Conservation (phyloP, 306 rosid species). For the Ormosia semicastrata region DNA sequence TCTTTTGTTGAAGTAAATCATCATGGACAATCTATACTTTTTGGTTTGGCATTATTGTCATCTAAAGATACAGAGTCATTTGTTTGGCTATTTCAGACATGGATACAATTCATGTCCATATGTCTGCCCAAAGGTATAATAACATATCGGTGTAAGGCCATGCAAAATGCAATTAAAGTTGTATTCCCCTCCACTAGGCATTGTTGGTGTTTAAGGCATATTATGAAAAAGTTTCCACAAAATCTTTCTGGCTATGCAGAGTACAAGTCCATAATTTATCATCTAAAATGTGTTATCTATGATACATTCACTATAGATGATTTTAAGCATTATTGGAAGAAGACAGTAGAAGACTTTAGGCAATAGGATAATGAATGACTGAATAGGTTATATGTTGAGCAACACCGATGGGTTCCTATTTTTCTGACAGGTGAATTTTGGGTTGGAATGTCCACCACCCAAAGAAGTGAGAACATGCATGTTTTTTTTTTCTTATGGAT, state of each 20-base stretch:
- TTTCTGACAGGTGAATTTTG: conserved; percentile 13
- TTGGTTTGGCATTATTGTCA: conserved; percentile 11
- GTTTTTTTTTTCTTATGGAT: conserved; percentile 3
- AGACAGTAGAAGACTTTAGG: not conserved
- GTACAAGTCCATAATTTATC: not conserved
- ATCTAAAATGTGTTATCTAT: not conserved
- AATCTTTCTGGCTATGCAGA: not conserved
- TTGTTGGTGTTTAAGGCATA: too few species aligned
- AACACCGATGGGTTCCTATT: conserved; percentile 2
- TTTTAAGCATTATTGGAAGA: conserved; percentile 6
- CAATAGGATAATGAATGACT: not conserved
- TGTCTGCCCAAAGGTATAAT: conserved; percentile 1
- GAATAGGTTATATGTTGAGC: not conserved
- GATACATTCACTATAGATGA: not conserved
- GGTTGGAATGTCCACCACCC: conserved; percentile 5
- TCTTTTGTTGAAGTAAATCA: conserved; percentile 8
- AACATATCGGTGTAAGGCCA: too few species aligned
- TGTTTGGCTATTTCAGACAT: conserved; percentile 21
- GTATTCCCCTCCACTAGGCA: too few species aligned
- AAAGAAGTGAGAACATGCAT: not conserved
- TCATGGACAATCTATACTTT: conserved; percentile 20
- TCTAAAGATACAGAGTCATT: too few species aligned
- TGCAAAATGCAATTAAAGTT: too few species aligned
- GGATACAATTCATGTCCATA: not conserved
- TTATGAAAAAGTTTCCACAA: conserved; percentile 11